phyloP scores from a whole-genome alignment of 202 grass and related monocot species.

The Cymbopogon flexuosus region DNA sequence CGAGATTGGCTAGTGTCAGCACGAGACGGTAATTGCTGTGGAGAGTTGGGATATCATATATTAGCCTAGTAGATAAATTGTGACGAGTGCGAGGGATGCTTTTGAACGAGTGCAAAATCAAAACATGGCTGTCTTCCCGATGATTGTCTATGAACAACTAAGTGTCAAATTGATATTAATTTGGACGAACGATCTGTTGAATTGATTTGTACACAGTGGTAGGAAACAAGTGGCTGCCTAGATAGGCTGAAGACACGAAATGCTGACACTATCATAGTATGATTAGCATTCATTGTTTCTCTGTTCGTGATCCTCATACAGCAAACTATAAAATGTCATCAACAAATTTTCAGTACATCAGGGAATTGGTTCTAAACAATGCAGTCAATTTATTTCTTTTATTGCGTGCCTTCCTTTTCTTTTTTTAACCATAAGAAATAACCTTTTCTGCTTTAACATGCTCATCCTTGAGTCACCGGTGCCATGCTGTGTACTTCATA shows the following conservation, averaged over 20 bases:
- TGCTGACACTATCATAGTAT: not conserved
- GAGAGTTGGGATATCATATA: not conserved
- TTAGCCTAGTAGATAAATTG: not conserved
- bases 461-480: not conserved
- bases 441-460: not conserved
- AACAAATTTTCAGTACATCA: not conserved
- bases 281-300: not conserved
- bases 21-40: not conserved
- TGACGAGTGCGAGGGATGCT: not conserved
- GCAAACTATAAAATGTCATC: not conserved
- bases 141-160: not conserved
- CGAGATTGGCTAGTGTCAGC: not conserved
- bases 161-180: not conserved
- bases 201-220: not conserved
- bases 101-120: not conserved
- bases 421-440: not conserved
- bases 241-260: not conserved
- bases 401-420: not conserved
- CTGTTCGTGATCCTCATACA: not conserved
- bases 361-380: not conserved
- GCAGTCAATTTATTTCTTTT: not conserved
- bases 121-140: not conserved
- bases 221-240: not conserved
- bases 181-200: not conserved
- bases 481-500: not conserved